Evolutionary conservation across 371 early-diverging fungal species (phyloP), one percentile per base, ranked within the genome.

Genomic region (Syncephalastrum monosporum): DNA sequence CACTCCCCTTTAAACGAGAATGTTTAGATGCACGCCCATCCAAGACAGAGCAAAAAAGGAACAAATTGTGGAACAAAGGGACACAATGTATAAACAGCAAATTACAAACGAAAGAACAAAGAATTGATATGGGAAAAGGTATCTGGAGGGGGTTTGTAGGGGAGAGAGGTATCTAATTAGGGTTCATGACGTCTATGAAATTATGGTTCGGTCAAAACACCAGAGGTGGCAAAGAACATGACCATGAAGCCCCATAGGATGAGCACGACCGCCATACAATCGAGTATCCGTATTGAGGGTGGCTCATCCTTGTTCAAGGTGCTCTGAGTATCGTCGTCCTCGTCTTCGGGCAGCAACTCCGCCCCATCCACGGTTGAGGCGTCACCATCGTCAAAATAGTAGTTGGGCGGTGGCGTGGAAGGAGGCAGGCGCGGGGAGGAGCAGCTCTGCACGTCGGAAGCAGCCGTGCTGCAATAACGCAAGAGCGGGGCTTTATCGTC

Each of bases 171-270:
- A 33, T 33, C 38, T 33, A 33, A 33, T 33, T 33, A 33, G 38
- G 12, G 38, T 33, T 33, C 10, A 33, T 33, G 3, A 33, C 10
- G 38, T 33, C 38, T 33, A 33, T 33, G 23, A 6, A 23, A 14
- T 29, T 27, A 47, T 47, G 57, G 55, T 8, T 56, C 65, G 45
- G 43, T 52, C 10, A 73, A 47, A 10, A 65, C 60, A 38, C 63
- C 59, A 16, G 70, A 68, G 24, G 64, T 59, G 12, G 69, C 66
- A 23, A 67, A 63, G 50, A 71, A 52, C 75, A 74, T 74, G 65
- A 74, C 71, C 33, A 56, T 33, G 53, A 71, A 63, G 1, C 75
- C 75, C 71, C 71, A 71, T 13, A 67, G 13, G 43, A 74, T 63
- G 17, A 71, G 65, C 49, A 68, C 53, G 10, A 61, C 69, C 42